phyloP scores from a whole-genome alignment of 768 basidiomycete genomes.

The Psilocybe azurescens region DNA sequence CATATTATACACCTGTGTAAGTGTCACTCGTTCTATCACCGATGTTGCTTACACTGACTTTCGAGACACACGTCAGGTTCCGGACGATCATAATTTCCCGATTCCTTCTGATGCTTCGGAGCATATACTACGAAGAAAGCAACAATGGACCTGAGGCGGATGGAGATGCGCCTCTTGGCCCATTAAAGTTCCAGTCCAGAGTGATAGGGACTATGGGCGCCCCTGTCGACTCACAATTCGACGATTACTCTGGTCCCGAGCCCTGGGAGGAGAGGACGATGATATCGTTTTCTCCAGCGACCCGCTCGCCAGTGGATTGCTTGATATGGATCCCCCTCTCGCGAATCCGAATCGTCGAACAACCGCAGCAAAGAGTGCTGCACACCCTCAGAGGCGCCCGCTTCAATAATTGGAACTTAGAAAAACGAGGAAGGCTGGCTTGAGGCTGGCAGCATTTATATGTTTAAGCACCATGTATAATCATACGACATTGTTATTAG shows the following conservation, averaged over 20 bases:
- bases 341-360: neutral
- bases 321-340: slow-evolving; percentile 3
- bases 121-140: slow-evolving; percentile 27
- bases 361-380: neutral
- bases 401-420: neutral
- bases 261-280: slow-evolving; percentile 17
- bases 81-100: slow-evolving; percentile 40
- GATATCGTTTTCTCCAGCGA: slow-evolving; percentile 26
- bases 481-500: neutral
- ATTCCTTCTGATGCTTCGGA: slow-evolving; percentile 34
- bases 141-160: slow-evolving; percentile 16
- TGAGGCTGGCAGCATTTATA: neutral
- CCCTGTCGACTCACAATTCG: slow-evolving; percentile 23
- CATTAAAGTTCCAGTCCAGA: slow-evolving; percentile 28
- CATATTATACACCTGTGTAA: slow-evolving; percentile 38
- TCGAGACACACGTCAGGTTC: slow-evolving; percentile 24
- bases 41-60: neutral
- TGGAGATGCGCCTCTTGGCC: slow-evolving; percentile 12
- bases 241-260: slow-evolving; percentile 19
- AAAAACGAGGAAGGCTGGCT: neutral
- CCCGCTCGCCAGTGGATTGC: slow-evolving; percentile 29
- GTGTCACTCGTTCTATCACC: slow-evolving; percentile 9
- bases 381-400: neutral
- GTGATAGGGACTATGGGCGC: slow-evolving; percentile 34
- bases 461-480: neutral